Conservation (phyloP, 371 early-diverging fungal species). For the Mucor velutinosus region DNA sequence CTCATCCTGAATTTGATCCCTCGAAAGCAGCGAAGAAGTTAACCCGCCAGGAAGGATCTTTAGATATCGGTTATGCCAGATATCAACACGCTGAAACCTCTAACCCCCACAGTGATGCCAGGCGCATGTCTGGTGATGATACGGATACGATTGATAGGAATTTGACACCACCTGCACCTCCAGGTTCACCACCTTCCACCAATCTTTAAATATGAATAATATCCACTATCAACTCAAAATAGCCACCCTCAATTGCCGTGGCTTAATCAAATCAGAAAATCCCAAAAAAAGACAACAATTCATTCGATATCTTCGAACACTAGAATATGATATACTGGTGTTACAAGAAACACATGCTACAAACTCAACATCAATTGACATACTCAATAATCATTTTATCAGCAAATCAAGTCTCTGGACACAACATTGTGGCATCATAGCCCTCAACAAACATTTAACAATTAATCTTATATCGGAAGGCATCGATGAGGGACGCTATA, state of each 20-base stretch:
- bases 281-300: background rate
- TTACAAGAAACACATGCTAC: slow-evolving; percentile 17
- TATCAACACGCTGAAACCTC: too few species aligned
- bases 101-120: too few species aligned
- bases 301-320: background rate
- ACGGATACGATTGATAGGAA: too few species aligned
- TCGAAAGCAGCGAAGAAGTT: too few species aligned
- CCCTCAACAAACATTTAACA: background rate
- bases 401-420: background rate
- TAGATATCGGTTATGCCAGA: too few species aligned
- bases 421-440: background rate
- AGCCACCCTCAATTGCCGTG: slow-evolving; percentile 22
- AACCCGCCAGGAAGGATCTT: too few species aligned
- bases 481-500: background rate
- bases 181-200: background rate
- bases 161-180: background rate
- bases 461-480: background rate
- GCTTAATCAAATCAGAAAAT: slow-evolving; percentile 7
- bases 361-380: too few species aligned
- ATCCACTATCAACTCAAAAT: background rate
- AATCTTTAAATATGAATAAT: background rate
- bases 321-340: background rate
- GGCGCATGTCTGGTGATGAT: background rate
- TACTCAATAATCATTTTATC: background rate
- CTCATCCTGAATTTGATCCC: too few species aligned